Evolutionary conservation across 176 grass and related monocot genomes (phyloP).

Genomic region (Puccinellia tenuiflora): DNA sequence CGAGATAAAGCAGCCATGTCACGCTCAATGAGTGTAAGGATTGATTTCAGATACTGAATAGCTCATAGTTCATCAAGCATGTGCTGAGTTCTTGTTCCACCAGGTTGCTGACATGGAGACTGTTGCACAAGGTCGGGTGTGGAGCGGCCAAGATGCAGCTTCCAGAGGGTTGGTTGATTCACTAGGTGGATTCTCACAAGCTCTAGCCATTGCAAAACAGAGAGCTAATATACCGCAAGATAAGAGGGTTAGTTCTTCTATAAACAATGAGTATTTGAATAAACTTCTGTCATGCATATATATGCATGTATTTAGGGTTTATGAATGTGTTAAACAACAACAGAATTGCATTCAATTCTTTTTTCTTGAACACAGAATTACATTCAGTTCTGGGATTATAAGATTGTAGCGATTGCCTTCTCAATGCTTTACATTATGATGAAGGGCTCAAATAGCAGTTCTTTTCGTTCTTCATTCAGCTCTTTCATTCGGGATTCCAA

Average conservation of each 20-base stretch:
- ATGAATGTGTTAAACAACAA: neutral
- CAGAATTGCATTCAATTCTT: neutral
- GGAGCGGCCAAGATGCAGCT: constrained; percentile 82
- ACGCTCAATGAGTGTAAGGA: constrained; percentile 83
- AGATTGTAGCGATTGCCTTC: neutral
- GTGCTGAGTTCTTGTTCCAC: constrained; percentile 33
- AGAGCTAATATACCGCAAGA: constrained; percentile 86
- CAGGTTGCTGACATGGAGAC: constrained; percentile 93
- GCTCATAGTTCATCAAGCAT: constrained; percentile 22
- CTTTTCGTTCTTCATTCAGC: constrained; percentile 5
- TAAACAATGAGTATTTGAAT: neutral
- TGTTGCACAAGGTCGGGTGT: constrained; percentile 95
- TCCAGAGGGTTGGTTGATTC: constrained; percentile 93
- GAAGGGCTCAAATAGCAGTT: neutral
- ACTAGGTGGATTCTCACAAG: constrained; percentile 79
- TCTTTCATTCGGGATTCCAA: constrained; percentile 5
- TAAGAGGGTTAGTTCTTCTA: constrained; percentile 54
- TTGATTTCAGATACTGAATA: constrained; percentile 3
- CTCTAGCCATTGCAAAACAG: constrained; percentile 90
- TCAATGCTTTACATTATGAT: constrained; percentile 9
- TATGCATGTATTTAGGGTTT: neutral
- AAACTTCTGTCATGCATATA: neutral
- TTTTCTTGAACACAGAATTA: neutral
- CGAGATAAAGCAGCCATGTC: constrained; percentile 95
- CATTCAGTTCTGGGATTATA: neutral